Base-by-base conservation (phyloP, 306 rosid species). In the Pterocarpus santalinus region DNA sequence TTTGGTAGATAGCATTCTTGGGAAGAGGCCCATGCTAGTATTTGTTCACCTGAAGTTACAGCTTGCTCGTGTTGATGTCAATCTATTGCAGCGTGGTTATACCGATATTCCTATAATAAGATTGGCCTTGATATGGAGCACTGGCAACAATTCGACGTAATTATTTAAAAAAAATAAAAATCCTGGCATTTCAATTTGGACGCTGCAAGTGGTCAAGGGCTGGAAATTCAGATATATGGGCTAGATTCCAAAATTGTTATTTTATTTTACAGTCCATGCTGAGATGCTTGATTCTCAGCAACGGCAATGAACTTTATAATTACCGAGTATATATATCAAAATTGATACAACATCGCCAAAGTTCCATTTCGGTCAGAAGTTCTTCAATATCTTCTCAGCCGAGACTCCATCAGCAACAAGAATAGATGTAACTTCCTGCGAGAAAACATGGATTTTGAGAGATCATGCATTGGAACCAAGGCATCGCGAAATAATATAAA, bases 361-460 rank as follows among this genome's bases (percentile, higher is more conserved):
- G 57, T 46, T 49, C 78, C 52, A 65, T 13, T 80, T 32, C 32
- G 71, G 79, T 96, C 92, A 96, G 56, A 96, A 92, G 80, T 96
- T 96, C 86, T 90, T 93, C 44, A 96, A 87, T 83, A 96, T 96
- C 82, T 92, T 96, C 66, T 96, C 94, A 68, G 77, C 85, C 41
- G 93, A 89, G 34, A 96, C 97, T 65, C 99, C 99, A 67, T 89
- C 95, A 5, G 89, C 92, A 69, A 85, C 85, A 80, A 96, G 97
- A 82, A 96, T 92, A 35, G 99, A 93, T 55, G 92, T 88, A 64
- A 96, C 80, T 80, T 96, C 99, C 99, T 96, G 97, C 89, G 89
- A 83, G 8, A 73, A 70, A 33, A 44, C 58, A 56, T 49, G 38
- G n/a, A 47, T 34, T 73, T 46, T 36, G 46, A 38, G 61, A 73